Evolutionary conservation across 768 basidiomycete genomes (phyloP), one percentile per base, ranked within the genome.

Genomic region (Guyanaporus albipodus): DNA sequence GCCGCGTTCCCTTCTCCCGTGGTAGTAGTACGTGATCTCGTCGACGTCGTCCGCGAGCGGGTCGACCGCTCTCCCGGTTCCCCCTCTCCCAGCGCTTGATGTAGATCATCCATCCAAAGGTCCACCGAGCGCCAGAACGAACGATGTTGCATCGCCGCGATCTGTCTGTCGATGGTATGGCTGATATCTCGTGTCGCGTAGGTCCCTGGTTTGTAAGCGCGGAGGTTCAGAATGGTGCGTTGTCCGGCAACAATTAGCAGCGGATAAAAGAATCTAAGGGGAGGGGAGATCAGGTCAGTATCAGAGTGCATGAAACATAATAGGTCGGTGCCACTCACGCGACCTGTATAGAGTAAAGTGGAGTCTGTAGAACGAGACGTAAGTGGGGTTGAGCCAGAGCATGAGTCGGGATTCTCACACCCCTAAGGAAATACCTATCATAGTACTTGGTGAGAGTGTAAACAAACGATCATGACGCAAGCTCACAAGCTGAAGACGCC

Each of bases 171-270:
- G 12, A 46, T 23, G 5, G 10, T 9, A 38, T 14, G 44, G 44
- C 36, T 38, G 28, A 46, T 14, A n/a, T 38, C 21, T 11, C 11
- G n/a, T 8, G 37, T 38, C 14, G 22, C 6, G 29, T 32, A 46
- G 7, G 21, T 6, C 6, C 4, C 15, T 7, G 44, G 18, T 19
- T 21, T 27, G 12, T 31, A 26, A 8, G 37, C 37, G 21, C 48
- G 44, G 9, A 57, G 48, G 34, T 58, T 58, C 14, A 58, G 46
- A 19, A 58, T 49, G 11, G 44, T 35, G 5, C 58, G 58, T 35
- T 59, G 58, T 12, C 58, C 58, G 4, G 31, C 17, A 7, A 60
- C 24, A 10, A 35, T 22, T n/a, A 59, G 47, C 1, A 61, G 5
- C 4, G 58, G 58, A n/a, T 38, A 39, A 31, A 11, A 3, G 38